Conservation (phyloP, 2,329 filamentous ascomycete genomes). For the Colletotrichum sp. region DNA sequence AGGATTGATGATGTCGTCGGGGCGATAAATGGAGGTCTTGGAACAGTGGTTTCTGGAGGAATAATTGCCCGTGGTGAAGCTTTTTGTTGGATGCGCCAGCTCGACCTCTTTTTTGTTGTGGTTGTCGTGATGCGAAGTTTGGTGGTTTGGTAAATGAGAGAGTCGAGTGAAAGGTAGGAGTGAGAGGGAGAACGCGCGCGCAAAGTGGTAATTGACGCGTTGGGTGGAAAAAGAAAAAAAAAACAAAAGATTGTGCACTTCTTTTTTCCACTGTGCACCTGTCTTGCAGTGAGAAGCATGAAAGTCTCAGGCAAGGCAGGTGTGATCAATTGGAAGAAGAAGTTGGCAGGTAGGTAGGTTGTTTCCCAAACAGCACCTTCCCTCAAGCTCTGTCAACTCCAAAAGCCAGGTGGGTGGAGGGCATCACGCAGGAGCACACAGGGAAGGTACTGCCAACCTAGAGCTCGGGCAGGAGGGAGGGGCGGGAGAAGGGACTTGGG, state of each 20-base stretch:
- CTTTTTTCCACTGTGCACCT: neutral
- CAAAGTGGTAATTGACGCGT: neutral
- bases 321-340: neutral
- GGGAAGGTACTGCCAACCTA: neutral
- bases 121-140: neutral
- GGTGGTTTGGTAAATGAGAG: conserved; percentile 1
- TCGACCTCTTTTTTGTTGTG: neutral
- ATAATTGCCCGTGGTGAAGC: neutral
- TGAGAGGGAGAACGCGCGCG: neutral
- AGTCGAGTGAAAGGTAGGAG: neutral
- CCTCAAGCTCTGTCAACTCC: conserved; percentile 1
- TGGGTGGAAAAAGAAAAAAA: neutral
- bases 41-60: neutral
- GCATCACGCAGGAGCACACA: conserved; percentile 10
- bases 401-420: neutral
- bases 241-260: neutral
- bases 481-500: neutral
- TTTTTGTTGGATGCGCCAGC: neutral
- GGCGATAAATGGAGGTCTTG: neutral
- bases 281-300: neutral
- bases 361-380: neutral
- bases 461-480: neutral
- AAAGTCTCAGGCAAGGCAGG: neutral
- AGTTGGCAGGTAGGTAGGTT: neutral
- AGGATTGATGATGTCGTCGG: neutral